Evolutionary conservation across 805 yeast genomes (phyloP), one percentile per base, ranked within the genome.

Genomic region (Saturnispora bothae): DNA sequence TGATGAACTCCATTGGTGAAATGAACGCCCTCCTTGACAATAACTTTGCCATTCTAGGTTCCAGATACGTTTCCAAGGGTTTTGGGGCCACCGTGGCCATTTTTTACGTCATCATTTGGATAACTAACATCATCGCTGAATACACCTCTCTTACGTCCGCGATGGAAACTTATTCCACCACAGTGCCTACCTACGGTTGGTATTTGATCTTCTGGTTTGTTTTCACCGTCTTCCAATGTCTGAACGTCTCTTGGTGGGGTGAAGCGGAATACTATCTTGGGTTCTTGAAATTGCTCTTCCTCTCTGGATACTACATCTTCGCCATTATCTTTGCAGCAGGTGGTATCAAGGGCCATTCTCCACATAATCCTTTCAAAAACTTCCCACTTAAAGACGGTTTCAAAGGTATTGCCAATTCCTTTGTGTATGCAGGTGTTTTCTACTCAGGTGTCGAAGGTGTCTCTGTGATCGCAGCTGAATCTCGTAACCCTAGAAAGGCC

Each of bases 1-100:
- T 73, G 71, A 69, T 74, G 69, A 68, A 64, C 42, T 61, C 68
- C 23, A 59, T 74, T 45, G 80, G 79, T 28, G 79, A 74, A 45
- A 48, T 74, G 46, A 69, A 75, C 31, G 68, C 78, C 1, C 48
- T 64, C 12, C 70, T 68, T 39, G 78, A 76, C 31, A 61, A 68
- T 35, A 73, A 73, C 28, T 73, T 73, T 49, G 67, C 74, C 19
- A 63, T 71, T 15, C 54, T 69, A 41, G 78, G 75, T 4, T 62
- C 69, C 39, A 62, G 66, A 45, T 65, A 66, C 42, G 63, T 73
- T 5, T 75, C 74, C 37, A 65, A 61, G 34, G 78, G 77, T 3
- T 69, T 67, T 44, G 81, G 81, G 22, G 76, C 74, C 8, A 63
- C 77, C 1, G 60, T 73, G 16, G 73, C 76, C 1, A 58, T 75